Evolutionary conservation across 1,284 basidiomycete genomes (phyloP).

Genomic region (Marasmius tenuissimus): DNA sequence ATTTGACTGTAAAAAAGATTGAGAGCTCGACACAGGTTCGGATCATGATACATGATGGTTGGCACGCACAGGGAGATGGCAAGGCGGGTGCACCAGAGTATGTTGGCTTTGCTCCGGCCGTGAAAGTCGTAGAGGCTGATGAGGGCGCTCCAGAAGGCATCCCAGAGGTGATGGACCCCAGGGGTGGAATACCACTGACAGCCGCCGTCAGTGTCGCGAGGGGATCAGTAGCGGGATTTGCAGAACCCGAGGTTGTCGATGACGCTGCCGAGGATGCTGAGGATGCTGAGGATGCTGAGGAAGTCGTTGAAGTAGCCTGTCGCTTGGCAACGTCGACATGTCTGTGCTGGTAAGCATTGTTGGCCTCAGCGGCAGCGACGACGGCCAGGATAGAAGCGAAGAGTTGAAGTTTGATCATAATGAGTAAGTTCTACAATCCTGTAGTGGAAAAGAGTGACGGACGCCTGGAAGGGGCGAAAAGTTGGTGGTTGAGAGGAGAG

Average conservation of each 20-base stretch:
- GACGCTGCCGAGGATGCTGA: constrained; percentile 15
- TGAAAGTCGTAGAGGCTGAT: constrained; percentile 50
- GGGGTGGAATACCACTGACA: constrained; percentile 41
- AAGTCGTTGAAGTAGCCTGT: constrained; percentile 18
- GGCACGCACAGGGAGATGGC: constrained; percentile 56
- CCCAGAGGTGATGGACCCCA: constrained; percentile 64
- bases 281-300: constrained; percentile 17
- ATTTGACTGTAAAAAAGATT: constrained; percentile 43
- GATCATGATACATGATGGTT: constrained; percentile 8
- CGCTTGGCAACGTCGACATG: constrained; percentile 21
- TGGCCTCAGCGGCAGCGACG: constrained; percentile 34
- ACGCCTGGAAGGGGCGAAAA: constrained; percentile 14
- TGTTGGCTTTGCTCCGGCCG: constrained; percentile 60
- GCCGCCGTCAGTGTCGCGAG: constrained; percentile 10
- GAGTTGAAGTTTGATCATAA: constrained; percentile 42
- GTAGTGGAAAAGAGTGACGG: constrained; percentile 15
- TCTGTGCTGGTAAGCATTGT: constrained; percentile 13
- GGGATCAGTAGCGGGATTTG: constrained; percentile 24
- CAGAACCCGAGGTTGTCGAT: constrained; percentile 17
- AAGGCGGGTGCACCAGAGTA: constrained; percentile 63
- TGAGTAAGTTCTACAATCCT: constrained; percentile 5
- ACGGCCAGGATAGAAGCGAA: constrained; percentile 44
- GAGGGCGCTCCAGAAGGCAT: constrained; percentile 60
- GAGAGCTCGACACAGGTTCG: not conserved
- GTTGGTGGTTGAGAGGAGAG: constrained; percentile 4